These are phyloP conservation scores for Hypoxylon cercidicola DNA, from an alignment of 495 filamentous ascomycete species.

Conservation along the genomic window DNA sequence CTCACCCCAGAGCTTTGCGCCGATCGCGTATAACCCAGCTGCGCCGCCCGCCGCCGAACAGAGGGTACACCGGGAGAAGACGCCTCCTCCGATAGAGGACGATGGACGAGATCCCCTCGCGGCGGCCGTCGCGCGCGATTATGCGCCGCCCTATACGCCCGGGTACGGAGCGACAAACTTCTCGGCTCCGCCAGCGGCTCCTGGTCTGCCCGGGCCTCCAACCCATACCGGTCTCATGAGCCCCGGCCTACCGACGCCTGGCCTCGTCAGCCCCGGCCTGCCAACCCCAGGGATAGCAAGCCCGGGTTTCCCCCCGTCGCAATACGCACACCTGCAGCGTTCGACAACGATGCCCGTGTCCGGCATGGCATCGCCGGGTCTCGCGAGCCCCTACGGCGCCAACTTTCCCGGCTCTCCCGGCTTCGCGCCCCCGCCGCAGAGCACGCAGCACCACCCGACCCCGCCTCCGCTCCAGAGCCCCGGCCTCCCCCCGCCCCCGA, in stretches of 20 bases:
- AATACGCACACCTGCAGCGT: constrained; percentile 51
- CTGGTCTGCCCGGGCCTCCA: constrained; percentile 53
- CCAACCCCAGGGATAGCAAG: constrained; percentile 52
- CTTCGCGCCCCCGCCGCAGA: constrained; percentile 44
- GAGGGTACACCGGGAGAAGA: constrained; percentile 87
- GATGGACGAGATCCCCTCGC: constrained; percentile 75
- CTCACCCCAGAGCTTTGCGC: constrained; percentile 64
- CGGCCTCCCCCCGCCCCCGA: constrained; percentile 48
- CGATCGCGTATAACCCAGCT: constrained; percentile 91
- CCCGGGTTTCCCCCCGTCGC: constrained; percentile 50
- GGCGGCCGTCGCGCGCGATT: constrained; percentile 73
- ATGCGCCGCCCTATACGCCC: constrained; percentile 59
- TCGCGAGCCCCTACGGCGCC: constrained; percentile 51
- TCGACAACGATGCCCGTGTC: constrained; percentile 55
- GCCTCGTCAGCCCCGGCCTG: constrained; percentile 52
- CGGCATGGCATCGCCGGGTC: constrained; percentile 41
- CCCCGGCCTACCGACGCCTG: constrained; percentile 30
- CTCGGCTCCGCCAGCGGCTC: constrained; percentile 48
- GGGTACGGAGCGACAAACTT: constrained; percentile 50
- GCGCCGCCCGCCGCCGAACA: constrained; percentile 86
- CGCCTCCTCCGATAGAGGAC: constrained; percentile 81
- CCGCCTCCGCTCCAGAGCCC: constrained; percentile 42
- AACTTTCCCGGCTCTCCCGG: constrained; percentile 54
- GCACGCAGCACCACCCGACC: constrained; percentile 40
- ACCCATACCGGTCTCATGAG: constrained; percentile 26